Percentiles rank a stretch among this genome's conserved stretches.
phyloP scores from a whole-genome alignment of 2,329 filamentous ascomycete species.

The Periconia sp. region DNA sequence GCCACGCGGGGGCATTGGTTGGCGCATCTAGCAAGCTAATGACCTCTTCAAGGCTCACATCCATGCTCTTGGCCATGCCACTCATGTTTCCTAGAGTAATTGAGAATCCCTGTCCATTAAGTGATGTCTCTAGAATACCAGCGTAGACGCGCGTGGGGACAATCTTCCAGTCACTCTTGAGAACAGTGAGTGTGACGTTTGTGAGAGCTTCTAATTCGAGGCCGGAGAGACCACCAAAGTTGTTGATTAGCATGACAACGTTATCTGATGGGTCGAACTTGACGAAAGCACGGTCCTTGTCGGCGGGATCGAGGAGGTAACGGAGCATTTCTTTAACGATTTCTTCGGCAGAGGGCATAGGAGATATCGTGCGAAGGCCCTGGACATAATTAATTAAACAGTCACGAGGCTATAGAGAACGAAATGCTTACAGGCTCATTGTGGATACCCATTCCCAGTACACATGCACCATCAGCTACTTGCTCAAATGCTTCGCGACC shows the following conservation, averaged over 20 bases:
- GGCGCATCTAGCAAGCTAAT: slow-evolving; percentile 57
- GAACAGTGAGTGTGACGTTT: slow-evolving; percentile 47
- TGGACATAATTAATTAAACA: too few relatives aligned
- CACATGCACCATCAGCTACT: slow-evolving; percentile 47
- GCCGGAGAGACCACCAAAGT: slow-evolving; percentile 56
- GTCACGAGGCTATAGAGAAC: too few relatives aligned
- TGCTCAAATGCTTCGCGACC: slow-evolving; percentile 58
- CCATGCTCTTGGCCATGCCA: slow-evolving; percentile 50
- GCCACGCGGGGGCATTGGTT: slow-evolving; percentile 60
- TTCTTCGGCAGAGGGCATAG: slow-evolving; percentile 57
- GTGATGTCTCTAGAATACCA: slow-evolving; percentile 58
- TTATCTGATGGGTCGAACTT: slow-evolving; percentile 54
- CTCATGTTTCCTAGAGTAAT: slow-evolving; percentile 61
- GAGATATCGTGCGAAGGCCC: too few relatives aligned
- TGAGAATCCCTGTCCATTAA: slow-evolving; percentile 63
- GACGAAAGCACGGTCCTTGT: slow-evolving; percentile 58
- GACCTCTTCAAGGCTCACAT: slow-evolving; percentile 48
- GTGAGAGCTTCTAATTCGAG: slow-evolving; percentile 58
- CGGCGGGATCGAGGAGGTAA: slow-evolving; percentile 55
- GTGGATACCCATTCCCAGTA: slow-evolving; percentile 58
- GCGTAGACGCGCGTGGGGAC: slow-evolving; percentile 55
- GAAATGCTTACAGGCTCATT: slow-evolving; percentile 53
- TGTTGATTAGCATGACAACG: slow-evolving; percentile 56
- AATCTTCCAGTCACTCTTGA: slow-evolving; percentile 58
- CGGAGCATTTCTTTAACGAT: slow-evolving; percentile 56